phyloP scores from a whole-genome alignment of 192 early-diverging fungal species.

The Coemansia interrupta region DNA sequence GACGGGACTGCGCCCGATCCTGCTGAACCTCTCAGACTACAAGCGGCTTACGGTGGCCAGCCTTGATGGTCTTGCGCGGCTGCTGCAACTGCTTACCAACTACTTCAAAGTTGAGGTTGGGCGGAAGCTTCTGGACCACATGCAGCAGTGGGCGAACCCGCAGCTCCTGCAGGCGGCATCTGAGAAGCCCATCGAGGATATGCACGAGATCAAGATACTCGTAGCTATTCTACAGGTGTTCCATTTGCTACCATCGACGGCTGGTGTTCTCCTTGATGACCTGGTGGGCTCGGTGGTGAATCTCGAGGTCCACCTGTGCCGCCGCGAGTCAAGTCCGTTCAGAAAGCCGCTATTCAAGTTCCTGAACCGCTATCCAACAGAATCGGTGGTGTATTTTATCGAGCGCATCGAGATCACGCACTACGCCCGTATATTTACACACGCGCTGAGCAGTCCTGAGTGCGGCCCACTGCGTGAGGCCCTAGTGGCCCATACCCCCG shows the following conservation, averaged over 20 bases:
- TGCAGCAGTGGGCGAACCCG: slow-evolving; percentile 89
- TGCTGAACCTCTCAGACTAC: slow-evolving; percentile 93
- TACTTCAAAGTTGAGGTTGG: slow-evolving; percentile 99
- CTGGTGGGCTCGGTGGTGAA: slow-evolving; percentile 83
- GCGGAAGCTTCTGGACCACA: slow-evolving; percentile 94
- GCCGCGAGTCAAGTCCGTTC: slow-evolving; percentile 91
- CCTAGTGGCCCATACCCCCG: slow-evolving; percentile 57
- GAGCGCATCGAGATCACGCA: slow-evolving; percentile 61
- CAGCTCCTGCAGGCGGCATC: slow-evolving; percentile 75
- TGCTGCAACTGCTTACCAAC: slow-evolving; percentile 89
- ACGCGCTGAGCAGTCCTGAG: slow-evolving; percentile 35
- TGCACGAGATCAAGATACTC: slow-evolving; percentile 90
- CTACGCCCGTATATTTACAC: slow-evolving; percentile 64
- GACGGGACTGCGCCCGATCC: slow-evolving; percentile 90
- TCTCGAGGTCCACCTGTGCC: slow-evolving; percentile 76
- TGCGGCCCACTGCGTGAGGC: slow-evolving; percentile 60
- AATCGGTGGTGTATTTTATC: slow-evolving; percentile 82
- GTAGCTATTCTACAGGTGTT: slow-evolving; percentile 93
- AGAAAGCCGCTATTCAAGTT: slow-evolving; percentile 84
- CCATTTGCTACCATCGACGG: slow-evolving; percentile 84
- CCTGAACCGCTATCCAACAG: slow-evolving; percentile 81
- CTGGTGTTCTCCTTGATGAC: slow-evolving; percentile 88
- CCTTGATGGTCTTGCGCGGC: slow-evolving; percentile 88
- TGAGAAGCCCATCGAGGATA: slow-evolving; percentile 79
- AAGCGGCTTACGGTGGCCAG: slow-evolving; percentile 88